Base-by-base conservation (phyloP, 2,329 filamentous ascomycete species). In the Talaromyces piceae region DNA sequence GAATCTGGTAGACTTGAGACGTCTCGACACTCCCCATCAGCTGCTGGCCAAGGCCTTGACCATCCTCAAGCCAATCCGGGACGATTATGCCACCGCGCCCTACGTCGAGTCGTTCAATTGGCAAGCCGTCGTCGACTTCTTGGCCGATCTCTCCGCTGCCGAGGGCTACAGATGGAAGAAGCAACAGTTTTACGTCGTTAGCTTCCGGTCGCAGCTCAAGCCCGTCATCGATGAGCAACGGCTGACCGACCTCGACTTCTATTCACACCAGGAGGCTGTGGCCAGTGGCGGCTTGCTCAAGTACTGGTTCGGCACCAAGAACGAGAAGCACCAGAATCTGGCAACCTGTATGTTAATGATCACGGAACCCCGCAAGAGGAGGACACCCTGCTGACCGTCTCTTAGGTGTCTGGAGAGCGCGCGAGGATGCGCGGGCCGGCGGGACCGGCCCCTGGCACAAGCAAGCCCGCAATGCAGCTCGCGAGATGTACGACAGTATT, bases 231-330 rank as follows among this genome's bases (percentile, higher is more conserved):
- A 88, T 56, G 81, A 82, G 53, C 79, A 79, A 9, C 77, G 85
- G 53, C 77, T 95, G 33, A 83, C 83, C 37, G 75, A 77, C 23
- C 76, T 95, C 27, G 91, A 95, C 68, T 83, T 84, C 63, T 82
- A 82, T 53, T 87, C 87, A 5, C 90, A 95, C 66, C 77, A 80
- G 22, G 90, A 95, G 66, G 91, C 91, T 11, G 84, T 84, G 16
- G 78, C 78, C 33, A 87, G 83, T 61, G 90, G 90, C 5, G 89
- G 89, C 0, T 79, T 96, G 63, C 71, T 95, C 63, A 95, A 95
- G 80, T 95, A 96, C 69, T 95, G 91, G 89, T 95, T 94, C 67
- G 88, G 89, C 2, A 76, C 73, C 28, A 84, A 86, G 18, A 82
- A 94, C 70, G 72, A 67, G 41, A 75, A 86, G 47, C 77, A 85